These are phyloP conservation scores for Cladorrhinum sp. DNA, from an alignment of 2,329 filamentous ascomycete genomes.

Conservation along the genomic window DNA sequence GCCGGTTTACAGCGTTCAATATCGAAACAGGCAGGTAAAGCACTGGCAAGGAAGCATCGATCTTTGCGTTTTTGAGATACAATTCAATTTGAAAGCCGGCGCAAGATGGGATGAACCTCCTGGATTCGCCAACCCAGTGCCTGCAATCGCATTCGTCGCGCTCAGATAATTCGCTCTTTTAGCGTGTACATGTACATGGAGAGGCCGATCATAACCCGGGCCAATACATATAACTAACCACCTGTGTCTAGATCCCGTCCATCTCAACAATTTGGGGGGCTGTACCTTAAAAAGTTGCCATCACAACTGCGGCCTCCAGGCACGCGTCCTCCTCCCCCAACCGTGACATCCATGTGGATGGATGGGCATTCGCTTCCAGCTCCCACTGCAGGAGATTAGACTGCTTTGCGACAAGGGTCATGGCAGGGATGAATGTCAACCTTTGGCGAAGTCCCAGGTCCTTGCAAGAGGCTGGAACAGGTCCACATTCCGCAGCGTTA, in stretches of 20 bases:
- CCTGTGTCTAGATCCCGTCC: neutral
- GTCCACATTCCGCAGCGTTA: neutral
- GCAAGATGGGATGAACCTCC: neutral
- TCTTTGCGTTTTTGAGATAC: neutral
- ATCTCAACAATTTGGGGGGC: neutral
- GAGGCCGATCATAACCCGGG: neutral
- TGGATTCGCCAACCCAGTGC: too few relatives aligned
- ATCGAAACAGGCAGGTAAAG: neutral
- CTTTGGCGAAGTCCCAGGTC: neutral
- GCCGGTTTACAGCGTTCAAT: neutral
- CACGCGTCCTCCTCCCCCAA: neutral
- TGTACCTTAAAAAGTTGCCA: neutral
- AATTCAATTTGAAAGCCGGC: neutral
- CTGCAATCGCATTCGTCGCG: too few relatives aligned
- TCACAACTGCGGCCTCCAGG: slow-evolving; percentile 6
- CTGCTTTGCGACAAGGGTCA: neutral
- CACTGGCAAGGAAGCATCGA: too few relatives aligned
- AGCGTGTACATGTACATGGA: neutral
- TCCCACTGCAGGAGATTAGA: neutral
- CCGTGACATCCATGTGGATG: neutral
- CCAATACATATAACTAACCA: too few relatives aligned
- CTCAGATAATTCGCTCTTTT: neutral
- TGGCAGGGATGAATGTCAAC: neutral
- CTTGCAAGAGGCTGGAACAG: neutral
- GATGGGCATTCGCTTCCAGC: neutral